Base-by-base conservation (phyloP, 768 basidiomycete species). In the Floccularia luteovirens region DNA sequence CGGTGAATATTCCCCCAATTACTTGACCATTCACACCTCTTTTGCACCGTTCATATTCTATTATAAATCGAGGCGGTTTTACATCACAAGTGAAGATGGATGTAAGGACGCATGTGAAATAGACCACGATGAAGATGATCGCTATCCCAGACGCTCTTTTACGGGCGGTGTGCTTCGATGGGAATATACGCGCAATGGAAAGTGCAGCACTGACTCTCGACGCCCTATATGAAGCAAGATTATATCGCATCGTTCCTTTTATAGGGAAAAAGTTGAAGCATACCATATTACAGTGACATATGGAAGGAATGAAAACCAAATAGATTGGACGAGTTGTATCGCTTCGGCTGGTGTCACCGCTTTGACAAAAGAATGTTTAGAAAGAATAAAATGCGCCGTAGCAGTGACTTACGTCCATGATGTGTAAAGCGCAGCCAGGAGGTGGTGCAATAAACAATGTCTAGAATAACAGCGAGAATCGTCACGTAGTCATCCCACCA, bases 401-500 rank as follows among this genome's bases (percentile, higher is more conserved):
- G 16, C 44, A 36, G 11, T 12, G 17, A n/a, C 21, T 35, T 6
- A 14, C 35, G 36, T 45, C 50, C 35, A 11, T 23, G 14, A 5
- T 31, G 24, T 22, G 32, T 20, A 24, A 39, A 36, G 24, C 43
- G n/a, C 10, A 51, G 10, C 44, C 46, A 54, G 8, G 49, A 41
- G 8, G 42, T 32, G 2, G 43, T 10, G n/a, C 47, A 27, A 24
- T 36, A 46, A 21, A 35, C 22, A 12, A 49, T 13, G 27, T 50
- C 50, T 12, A 44, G 14, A 13, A 46, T 3, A 5, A 56, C 31
- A 5, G 53, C 40, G 12, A 52, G 11, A 14, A 47, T 34, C 0
- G 46, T 46, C 31, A 50, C 37, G 5, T 48, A 45, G 32, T 58
- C 57, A 22, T 58, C 55, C 53, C 53, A 56, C 48, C 55, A 56